Conservation (phyloP, 352 stramenopile species). For the Pythium sp. region DNA sequence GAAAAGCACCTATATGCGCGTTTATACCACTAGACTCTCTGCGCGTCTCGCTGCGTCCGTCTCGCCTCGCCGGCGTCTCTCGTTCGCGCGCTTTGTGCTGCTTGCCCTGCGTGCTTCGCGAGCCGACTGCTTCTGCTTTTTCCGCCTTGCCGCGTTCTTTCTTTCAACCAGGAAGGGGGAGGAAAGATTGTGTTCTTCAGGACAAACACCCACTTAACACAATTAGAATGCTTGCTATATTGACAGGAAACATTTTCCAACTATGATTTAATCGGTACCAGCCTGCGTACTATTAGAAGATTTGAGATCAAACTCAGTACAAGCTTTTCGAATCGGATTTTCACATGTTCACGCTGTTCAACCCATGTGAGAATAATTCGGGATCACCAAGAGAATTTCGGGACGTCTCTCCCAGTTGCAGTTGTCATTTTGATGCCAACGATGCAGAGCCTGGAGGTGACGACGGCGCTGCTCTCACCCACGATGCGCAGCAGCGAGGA, state of each 20-base stretch:
- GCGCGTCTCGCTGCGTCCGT: background rate
- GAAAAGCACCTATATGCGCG: background rate
- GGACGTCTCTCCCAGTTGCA: background rate
- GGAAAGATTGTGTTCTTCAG: constrained; percentile 8
- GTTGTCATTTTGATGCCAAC: background rate
- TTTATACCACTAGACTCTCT: too few relatives aligned
- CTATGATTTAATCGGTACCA: background rate
- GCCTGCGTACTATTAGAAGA: background rate
- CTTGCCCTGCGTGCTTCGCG: background rate
- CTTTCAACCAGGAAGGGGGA: constrained; percentile 1
- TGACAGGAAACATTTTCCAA: too few relatives aligned
- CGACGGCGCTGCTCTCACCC: constrained; percentile 40
- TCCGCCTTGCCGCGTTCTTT: background rate
- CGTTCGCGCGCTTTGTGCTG: background rate
- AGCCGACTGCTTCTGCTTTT: constrained; percentile 10
- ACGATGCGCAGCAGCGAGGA: constrained; percentile 21
- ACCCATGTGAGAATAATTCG: background rate
- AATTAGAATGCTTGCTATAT: background rate
- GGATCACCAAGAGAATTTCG: background rate
- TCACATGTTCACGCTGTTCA: too few relatives aligned
- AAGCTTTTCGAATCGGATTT: too few relatives aligned
- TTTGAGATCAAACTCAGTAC: too few relatives aligned
- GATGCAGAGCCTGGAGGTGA: constrained; percentile 66
- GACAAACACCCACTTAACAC: background rate
- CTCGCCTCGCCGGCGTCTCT: background rate